phyloP scores from a whole-genome alignment of 2,329 filamentous ascomycete genomes.

The Arthroderma uncinatum region DNA sequence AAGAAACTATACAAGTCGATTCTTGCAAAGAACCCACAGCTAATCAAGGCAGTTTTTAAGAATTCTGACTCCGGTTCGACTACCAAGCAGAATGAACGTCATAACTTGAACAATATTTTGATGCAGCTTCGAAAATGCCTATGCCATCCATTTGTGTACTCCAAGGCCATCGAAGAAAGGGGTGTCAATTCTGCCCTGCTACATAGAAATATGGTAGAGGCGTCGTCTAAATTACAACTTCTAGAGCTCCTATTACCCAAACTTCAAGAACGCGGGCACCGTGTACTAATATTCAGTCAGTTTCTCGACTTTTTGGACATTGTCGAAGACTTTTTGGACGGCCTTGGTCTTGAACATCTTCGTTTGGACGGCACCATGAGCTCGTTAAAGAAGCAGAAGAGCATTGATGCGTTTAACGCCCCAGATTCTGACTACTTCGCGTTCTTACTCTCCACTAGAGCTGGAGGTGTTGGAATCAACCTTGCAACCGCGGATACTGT shows the following conservation, averaged over 20 bases:
- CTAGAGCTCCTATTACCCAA: slow-evolving; percentile 79
- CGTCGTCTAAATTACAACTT: slow-evolving; percentile 77
- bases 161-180: slow-evolving; percentile 74
- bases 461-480: slow-evolving; percentile 95
- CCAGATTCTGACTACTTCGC: slow-evolving; percentile 73
- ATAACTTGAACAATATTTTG: slow-evolving; percentile 82
- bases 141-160: slow-evolving; percentile 95
- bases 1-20: slow-evolving; percentile 93
- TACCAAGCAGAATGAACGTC: slow-evolving; percentile 58
- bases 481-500: slow-evolving; percentile 94
- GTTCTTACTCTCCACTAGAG: slow-evolving; percentile 85
- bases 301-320: slow-evolving; percentile 81
- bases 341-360: slow-evolving; percentile 59
- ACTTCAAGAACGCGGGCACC: slow-evolving; percentile 70
- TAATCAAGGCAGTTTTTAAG: slow-evolving; percentile 74
- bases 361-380: slow-evolving; percentile 78
- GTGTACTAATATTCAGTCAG: slow-evolving; percentile 91
- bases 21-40: slow-evolving; percentile 74
- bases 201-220: slow-evolving; percentile 76
- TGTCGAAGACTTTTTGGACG: slow-evolving; percentile 78
- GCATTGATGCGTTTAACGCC: slow-evolving; percentile 88
- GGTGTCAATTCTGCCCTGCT: slow-evolving; percentile 50
- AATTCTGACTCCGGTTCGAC: slow-evolving; percentile 39
- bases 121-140: slow-evolving; percentile 91
- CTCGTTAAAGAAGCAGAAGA: slow-evolving; percentile 79